Evolutionary conservation across 1,284 basidiomycete genomes (phyloP).

Genomic region (Athelia sp.): DNA sequence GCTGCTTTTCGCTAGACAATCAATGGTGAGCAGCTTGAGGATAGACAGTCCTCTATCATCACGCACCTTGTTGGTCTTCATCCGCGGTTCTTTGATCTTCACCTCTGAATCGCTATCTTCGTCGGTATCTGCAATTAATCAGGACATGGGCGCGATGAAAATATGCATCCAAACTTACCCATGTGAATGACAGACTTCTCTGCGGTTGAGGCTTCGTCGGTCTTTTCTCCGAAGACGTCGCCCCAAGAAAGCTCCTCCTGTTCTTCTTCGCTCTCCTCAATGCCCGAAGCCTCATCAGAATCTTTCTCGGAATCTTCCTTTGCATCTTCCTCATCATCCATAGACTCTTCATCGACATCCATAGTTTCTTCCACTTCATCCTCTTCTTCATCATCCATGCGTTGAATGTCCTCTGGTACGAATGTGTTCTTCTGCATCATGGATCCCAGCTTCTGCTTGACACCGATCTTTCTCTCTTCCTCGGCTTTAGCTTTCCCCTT

Average conservation of each 20-base stretch:
- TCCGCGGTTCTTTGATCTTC: slow-evolving; percentile 61
- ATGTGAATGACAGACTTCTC: slow-evolving; percentile 20
- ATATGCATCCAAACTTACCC: slow-evolving; percentile 11
- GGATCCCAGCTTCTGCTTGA: slow-evolving; percentile 70
- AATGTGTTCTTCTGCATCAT: slow-evolving; percentile 86
- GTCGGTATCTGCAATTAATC: slow-evolving; percentile 25
- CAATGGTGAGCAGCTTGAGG: slow-evolving; percentile 21
- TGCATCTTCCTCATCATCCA: slow-evolving; percentile 22
- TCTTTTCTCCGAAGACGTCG: slow-evolving; percentile 53
- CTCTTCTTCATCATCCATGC: slow-evolving; percentile 46
- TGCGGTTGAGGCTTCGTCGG: slow-evolving; percentile 23
- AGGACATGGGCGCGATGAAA: slow-evolving; percentile 5
- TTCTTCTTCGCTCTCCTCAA: slow-evolving; percentile 21
- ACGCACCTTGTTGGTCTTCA: slow-evolving; percentile 84
- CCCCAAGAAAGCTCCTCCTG: slow-evolving; percentile 56
- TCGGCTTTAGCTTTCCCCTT: slow-evolving; percentile 27
- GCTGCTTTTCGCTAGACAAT: slow-evolving; percentile 69
- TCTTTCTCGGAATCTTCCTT: slow-evolving; percentile 21
- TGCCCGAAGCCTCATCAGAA: slow-evolving; percentile 20
- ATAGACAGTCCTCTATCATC: slow-evolving; percentile 6
- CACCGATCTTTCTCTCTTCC: slow-evolving; percentile 39
- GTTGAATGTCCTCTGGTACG: slow-evolving; percentile 65
- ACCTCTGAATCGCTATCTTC: slow-evolving; percentile 25
- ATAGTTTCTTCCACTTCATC: slow-evolving; percentile 22
- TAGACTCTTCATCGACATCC: slow-evolving; percentile 24